Percentiles rank a stretch among this genome's conserved stretches.
phyloP scores from a whole-genome alignment of 257 asterid species.

The Linaria vulgaris region DNA sequence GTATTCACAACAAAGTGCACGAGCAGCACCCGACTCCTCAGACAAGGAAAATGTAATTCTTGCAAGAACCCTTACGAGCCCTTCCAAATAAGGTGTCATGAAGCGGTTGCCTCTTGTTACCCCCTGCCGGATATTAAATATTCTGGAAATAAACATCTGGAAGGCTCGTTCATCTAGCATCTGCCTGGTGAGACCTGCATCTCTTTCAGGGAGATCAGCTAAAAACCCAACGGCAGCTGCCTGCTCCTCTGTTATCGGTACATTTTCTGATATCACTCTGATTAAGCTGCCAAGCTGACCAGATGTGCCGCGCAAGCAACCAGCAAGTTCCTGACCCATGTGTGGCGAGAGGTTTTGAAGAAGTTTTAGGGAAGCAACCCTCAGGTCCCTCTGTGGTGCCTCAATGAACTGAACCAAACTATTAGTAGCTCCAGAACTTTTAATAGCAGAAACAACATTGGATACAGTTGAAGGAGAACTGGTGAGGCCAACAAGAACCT shows the following conservation, averaged over 20 bases:
- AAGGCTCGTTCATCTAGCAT: slow-evolving; percentile 80
- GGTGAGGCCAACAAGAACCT: slow-evolving; percentile 90
- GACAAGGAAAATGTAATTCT: slow-evolving; percentile 69
- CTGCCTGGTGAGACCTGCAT: slow-evolving; percentile 66
- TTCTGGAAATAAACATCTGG: slow-evolving; percentile 52
- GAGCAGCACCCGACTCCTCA: slow-evolving; percentile 55
- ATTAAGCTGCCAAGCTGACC: slow-evolving; percentile 77
- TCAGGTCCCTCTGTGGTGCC: slow-evolving; percentile 80
- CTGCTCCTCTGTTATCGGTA: slow-evolving; percentile 79
- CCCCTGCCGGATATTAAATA: slow-evolving; percentile 63
- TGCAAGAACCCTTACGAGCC: slow-evolving; percentile 83
- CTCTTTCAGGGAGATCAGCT: slow-evolving; percentile 89
- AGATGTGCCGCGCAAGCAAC: slow-evolving; percentile 66
- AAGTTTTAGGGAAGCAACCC: slow-evolving; percentile 77
- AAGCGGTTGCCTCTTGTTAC: slow-evolving; percentile 78
- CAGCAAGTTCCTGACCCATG: slow-evolving; percentile 81
- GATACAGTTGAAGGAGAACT: slow-evolving; percentile 55
- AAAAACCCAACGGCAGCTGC: slow-evolving; percentile 82
- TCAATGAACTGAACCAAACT: slow-evolving; percentile 93
- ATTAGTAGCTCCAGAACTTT: slow-evolving; percentile 80
- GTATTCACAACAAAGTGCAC: slow-evolving; percentile 55
- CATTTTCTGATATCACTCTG: slow-evolving; percentile 58
- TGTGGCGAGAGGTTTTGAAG: slow-evolving; percentile 78
- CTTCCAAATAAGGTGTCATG: slow-evolving; percentile 83
- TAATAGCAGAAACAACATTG: slow-evolving; percentile 72